phyloP scores from a whole-genome alignment of 495 filamentous ascomycete genomes.

The Lasiosphaeria ovina region DNA sequence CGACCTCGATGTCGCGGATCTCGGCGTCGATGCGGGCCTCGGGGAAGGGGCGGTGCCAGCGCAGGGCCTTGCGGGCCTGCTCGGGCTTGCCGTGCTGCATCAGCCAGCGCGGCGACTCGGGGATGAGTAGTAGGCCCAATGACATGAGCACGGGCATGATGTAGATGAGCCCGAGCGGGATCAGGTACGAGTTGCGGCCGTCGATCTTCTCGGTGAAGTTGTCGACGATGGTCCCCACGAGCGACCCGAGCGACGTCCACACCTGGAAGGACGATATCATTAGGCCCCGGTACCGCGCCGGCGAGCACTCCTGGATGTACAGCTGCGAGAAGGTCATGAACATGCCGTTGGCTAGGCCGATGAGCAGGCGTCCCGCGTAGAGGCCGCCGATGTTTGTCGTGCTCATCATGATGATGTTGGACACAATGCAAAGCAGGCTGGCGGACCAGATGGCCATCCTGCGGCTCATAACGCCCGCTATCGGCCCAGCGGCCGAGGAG shows the following conservation, averaged over 20 bases:
- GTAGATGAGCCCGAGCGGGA: conserved; percentile 55
- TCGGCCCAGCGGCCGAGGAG: conserved; percentile 50
- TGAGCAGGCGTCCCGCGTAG: conserved; percentile 52
- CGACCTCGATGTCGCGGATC: conserved; percentile 47
- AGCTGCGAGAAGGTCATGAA: conserved; percentile 57
- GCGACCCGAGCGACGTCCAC: conserved; percentile 35
- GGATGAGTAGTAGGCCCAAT: conserved; percentile 54
- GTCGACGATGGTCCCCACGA: conserved; percentile 57
- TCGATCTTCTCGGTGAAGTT: conserved; percentile 49
- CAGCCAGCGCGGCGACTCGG: conserved; percentile 62
- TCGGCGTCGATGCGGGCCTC: conserved; percentile 43
- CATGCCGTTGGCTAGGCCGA: conserved; percentile 52
- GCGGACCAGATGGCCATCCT: conserved; percentile 47
- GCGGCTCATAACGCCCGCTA: conserved; percentile 45
- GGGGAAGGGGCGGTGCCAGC: conserved; percentile 42
- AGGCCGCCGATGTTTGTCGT: conserved; percentile 48
- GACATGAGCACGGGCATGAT: conserved; percentile 50
- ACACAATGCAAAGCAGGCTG: conserved; percentile 43
- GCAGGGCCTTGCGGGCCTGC: conserved; percentile 44
- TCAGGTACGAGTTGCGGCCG: conserved; percentile 47
- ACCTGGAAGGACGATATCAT: conserved; percentile 38
- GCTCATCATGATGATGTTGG: conserved; percentile 54
- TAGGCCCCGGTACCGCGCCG: conserved; percentile 47
- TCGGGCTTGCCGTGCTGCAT: conserved; percentile 45
- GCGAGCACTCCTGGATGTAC: conserved; percentile 47